Evolutionary conservation across 2,329 filamentous ascomycete genomes (phyloP), one percentile per base, ranked within the genome.

Genomic region (Aspergillus jensenii): DNA sequence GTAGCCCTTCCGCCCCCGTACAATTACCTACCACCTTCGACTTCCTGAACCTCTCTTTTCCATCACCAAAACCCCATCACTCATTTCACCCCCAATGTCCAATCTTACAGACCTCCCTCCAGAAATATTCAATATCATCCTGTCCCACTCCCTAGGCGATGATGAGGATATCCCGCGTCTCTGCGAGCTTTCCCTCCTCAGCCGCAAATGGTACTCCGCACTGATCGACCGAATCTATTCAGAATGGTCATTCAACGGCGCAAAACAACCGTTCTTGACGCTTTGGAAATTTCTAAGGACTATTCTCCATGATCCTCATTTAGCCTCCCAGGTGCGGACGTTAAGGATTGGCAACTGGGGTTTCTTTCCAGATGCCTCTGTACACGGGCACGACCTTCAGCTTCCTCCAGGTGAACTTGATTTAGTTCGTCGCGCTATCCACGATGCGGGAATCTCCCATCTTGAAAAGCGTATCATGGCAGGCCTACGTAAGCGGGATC

Each of bases 281-380:
- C 44, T 25, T 4, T 46, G 27, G 15, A 46, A 31, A 25, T 27
- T 46, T 15, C 25, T 46, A 6, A 23, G 25, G 4, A 31, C 44
- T n/a, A 49, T 59, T 9, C 47, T 44, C 31, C 48, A n/a, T 23
- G 51, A 61, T 23, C 19, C 52, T 7, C 15, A 37, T 21, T 35
- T 56, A 6, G 55, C 59, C 40, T 27, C n/a, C 2, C 31, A 49
- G 21, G 52, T 61, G 11, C 27, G 23, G 27, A 51, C 59, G 37
- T 19, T 59, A 25, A 23, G 43, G 27, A 51, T 61, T 17, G 59
- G 52, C 8, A 61, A 59, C 31, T 60, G 44, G 58, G 54, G 50
- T 7, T 41, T 52, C 11, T 44, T 33, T 21, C 40, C 41, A 6
- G 15, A n/a, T 4, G 44, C 44, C 6, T 23, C 44, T 46, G 44